A percentile compares a stretch with the other conserved stretches of the same genome.
These are phyloP conservation scores for Aspergillus homomorphus DNA, from an alignment of 495 filamentous ascomycete genomes.

Conservation along the genomic window DNA sequence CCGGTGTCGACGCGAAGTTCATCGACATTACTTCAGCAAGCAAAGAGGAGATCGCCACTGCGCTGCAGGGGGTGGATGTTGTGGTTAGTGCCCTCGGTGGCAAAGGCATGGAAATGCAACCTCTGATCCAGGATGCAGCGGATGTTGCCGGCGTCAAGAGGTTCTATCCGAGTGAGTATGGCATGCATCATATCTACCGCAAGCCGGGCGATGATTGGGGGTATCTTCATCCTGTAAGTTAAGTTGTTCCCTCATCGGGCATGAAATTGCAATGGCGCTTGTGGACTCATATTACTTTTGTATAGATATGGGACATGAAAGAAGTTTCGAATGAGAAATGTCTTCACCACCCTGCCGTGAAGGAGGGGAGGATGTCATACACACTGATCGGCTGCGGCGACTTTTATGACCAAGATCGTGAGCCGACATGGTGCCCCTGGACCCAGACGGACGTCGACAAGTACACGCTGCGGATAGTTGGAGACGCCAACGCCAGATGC, in stretches of 20 bases:
- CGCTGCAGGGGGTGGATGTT: too few relatives aligned
- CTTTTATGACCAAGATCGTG: constrained; percentile 15
- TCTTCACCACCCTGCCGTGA: background rate
- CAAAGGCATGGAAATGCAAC: background rate
- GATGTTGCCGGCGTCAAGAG: constrained; percentile 9
- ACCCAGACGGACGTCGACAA: background rate
- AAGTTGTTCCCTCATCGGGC: too few relatives aligned
- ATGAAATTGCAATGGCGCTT: too few relatives aligned
- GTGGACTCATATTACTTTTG: too few relatives aligned
- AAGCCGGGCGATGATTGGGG: constrained; percentile 2
- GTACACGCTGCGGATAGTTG: constrained; percentile 13
- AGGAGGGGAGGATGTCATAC: constrained; percentile 1
- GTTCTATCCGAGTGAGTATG: constrained; percentile 14
- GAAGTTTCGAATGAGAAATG: background rate
- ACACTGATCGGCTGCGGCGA: constrained; percentile 22
- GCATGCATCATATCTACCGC: constrained; percentile 8
- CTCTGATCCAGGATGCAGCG: constrained; percentile 9
- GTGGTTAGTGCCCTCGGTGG: constrained; percentile 6
- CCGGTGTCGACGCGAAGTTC: too few relatives aligned
- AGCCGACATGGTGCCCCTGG: constrained; percentile 15
- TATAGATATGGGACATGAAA: background rate
- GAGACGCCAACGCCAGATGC: constrained; percentile 5
- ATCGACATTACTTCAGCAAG: too few relatives aligned
- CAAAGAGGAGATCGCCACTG: too few relatives aligned
- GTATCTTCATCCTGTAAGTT: constrained; percentile 15